Evolutionary conservation across 352 stramenopile species (phyloP).

Genomic region (Phytophthora lateralis): DNA sequence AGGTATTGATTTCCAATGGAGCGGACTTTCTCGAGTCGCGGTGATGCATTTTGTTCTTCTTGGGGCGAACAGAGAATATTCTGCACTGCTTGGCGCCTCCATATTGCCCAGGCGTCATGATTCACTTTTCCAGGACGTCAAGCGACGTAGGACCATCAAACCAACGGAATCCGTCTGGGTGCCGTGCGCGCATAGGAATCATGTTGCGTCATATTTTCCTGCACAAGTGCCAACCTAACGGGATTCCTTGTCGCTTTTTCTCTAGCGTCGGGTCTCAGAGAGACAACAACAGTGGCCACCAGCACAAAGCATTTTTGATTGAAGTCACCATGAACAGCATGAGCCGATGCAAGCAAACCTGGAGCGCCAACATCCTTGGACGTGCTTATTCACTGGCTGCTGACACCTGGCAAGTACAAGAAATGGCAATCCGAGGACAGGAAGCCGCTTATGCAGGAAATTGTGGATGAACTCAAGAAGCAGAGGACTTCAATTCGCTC

Average conservation of each 20-base stretch:
- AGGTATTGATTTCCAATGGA: constrained; percentile 29
- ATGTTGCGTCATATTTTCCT: background rate
- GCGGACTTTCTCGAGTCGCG: constrained; percentile 16
- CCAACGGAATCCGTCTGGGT: too few relatives aligned
- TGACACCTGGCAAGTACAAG: constrained; percentile 15
- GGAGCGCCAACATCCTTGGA: constrained; percentile 12
- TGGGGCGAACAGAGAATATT: constrained; percentile 22
- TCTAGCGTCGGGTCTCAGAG: constrained; percentile 16
- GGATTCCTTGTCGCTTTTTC: constrained; percentile 12
- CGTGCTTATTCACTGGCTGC: constrained; percentile 14
- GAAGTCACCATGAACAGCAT: background rate
- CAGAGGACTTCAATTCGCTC: constrained; percentile 8
- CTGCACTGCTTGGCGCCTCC: constrained; percentile 3
- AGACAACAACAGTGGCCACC: background rate
- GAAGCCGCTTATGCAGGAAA: constrained; percentile 6
- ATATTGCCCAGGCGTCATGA: constrained; percentile 38
- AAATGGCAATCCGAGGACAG: constrained; percentile 4
- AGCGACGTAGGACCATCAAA: constrained; percentile 24
- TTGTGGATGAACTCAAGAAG: constrained; percentile 3
- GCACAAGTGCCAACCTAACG: background rate
- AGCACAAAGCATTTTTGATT: background rate
- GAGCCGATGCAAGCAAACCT: constrained; percentile 10
- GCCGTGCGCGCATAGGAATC: background rate
- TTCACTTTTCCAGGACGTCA: constrained; percentile 42
- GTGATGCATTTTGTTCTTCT: constrained; percentile 16